A percentile compares a stretch with the other conserved stretches of the same genome.
phyloP scores from a whole-genome alignment of 2,329 filamentous ascomycete genomes.

The Sordariomycetes sp. region DNA sequence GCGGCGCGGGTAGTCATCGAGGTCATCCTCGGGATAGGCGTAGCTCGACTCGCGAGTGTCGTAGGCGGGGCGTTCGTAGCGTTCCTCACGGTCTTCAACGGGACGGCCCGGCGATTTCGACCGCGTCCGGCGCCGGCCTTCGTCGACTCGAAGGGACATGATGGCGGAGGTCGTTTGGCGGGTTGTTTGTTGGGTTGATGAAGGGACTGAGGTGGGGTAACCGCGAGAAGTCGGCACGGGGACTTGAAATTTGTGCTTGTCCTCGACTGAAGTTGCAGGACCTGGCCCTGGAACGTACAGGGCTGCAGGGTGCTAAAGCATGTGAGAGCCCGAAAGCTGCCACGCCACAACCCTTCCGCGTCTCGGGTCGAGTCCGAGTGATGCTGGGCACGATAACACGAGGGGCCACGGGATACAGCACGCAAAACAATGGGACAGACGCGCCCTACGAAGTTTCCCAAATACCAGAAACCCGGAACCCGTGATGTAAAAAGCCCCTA shows the following conservation, averaged over 20 bases:
- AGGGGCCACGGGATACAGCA: not conserved
- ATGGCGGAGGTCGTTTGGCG: not conserved
- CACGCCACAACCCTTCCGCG: not conserved
- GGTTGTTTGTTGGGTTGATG: not conserved
- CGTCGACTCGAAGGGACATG: conserved; percentile 43
- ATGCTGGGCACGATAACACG: not conserved
- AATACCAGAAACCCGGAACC: not conserved
- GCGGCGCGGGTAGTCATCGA: conserved; percentile 17
- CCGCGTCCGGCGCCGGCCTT: conserved; percentile 30
- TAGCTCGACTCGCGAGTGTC: conserved; percentile 32
- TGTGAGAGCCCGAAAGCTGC: not conserved
- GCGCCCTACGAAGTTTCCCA: not conserved
- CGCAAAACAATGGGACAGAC: not conserved
- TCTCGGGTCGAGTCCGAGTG: not conserved
- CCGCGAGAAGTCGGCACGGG: not conserved
- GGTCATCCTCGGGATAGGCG: conserved; percentile 28
- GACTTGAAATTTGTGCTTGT: not conserved
- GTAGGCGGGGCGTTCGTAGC: conserved; percentile 19
- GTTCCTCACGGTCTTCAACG: conserved; percentile 10
- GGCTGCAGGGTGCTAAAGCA: not conserved
- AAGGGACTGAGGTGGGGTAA: not conserved
- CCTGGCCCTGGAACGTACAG: not conserved
- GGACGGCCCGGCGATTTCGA: conserved; percentile 34
- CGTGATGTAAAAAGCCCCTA: not conserved
- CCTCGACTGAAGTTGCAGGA: not conserved